Evolutionary conservation across 306 rosid genomes (phyloP), one percentile per base, ranked within the genome.

Genomic region (Boehmeria nivea): DNA sequence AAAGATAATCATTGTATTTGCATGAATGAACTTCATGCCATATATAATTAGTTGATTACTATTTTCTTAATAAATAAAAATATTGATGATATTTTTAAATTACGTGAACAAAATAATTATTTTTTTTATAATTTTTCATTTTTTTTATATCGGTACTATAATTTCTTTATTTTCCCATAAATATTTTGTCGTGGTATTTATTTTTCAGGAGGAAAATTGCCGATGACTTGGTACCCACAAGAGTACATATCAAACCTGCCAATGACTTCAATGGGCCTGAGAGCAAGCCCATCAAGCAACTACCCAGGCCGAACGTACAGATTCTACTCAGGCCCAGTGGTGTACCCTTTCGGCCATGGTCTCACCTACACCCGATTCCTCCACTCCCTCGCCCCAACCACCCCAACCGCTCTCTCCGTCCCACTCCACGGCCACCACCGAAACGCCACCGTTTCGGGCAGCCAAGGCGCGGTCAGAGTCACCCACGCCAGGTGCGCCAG

Each of bases 211-310:
- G 97, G 95, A 2, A 86, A 76, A 74, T 51, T 90, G 26, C 97
- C 97, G 0, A 67, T 86, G 81, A 90, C 97, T 48, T 90, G 97
- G 97, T 90, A 90, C 57, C 97, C 90, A 20, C 77, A 90, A 24
- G 84, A 64, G 24, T 90, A 86, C 55, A 55, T 90, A 7, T 39
- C 42, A 40, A 83, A 86, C 17, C 48, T 90, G 71, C 67, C 89
- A 3, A 90, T 90, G 94, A 90, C 95, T 54, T 56, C 69, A 19
- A 90, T 90, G 98, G 88, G 73, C 52, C 84, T 84, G 98, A 47
- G 98, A 54, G 43, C 88, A 46, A 74, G 71, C 55, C 43, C 27
- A 44, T 36, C 76, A 2, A 49, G 37, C 34, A 64, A 79, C 26
- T 83, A 86, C 61, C 95, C 98, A 0, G 98, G 95, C 68, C 75